Conservation (phyloP, 2,329 filamentous ascomycete genomes). For the Fusarium verrucosum region DNA sequence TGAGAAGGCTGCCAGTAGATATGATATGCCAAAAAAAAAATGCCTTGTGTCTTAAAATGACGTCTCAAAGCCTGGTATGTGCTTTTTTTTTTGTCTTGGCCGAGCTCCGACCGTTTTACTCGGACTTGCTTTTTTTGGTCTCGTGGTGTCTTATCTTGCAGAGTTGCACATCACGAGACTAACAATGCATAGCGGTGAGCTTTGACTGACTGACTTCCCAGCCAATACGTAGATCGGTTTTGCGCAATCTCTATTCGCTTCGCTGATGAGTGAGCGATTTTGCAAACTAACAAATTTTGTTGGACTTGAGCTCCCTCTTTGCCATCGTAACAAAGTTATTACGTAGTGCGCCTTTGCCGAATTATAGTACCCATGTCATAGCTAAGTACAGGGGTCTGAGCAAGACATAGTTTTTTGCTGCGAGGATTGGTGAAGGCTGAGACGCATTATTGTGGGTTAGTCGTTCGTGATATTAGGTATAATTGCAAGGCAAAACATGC, state of each 20-base stretch:
- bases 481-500: conserved; percentile 38
- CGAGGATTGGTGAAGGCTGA: conserved; percentile 42
- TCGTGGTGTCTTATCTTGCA: conserved; percentile 26
- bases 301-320: conserved; percentile 8
- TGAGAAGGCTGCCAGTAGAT: conserved; percentile 20
- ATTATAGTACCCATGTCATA: conserved; percentile 40
- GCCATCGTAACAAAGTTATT: conserved; percentile 8
- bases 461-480: conserved; percentile 22
- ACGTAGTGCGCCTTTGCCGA: conserved; percentile 6
- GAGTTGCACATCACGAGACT: conserved; percentile 25
- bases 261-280: neutral
- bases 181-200: conserved; percentile 30
- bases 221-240: conserved; percentile 20
- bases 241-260: conserved; percentile 15
- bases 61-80: conserved; percentile 25
- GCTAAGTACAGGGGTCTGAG: conserved; percentile 16
- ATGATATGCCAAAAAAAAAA: conserved; percentile 16
- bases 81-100: conserved; percentile 5
- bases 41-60: conserved; percentile 32
- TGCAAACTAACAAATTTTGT: conserved; percentile 18
- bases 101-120: conserved; percentile 27
- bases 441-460: conserved; percentile 27
- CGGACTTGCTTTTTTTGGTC: conserved; percentile 24
- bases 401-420: conserved; percentile 20
- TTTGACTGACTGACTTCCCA: conserved; percentile 1